phyloP scores from a whole-genome alignment of 2,329 filamentous ascomycete species.

The Apiospora aurea region DNA sequence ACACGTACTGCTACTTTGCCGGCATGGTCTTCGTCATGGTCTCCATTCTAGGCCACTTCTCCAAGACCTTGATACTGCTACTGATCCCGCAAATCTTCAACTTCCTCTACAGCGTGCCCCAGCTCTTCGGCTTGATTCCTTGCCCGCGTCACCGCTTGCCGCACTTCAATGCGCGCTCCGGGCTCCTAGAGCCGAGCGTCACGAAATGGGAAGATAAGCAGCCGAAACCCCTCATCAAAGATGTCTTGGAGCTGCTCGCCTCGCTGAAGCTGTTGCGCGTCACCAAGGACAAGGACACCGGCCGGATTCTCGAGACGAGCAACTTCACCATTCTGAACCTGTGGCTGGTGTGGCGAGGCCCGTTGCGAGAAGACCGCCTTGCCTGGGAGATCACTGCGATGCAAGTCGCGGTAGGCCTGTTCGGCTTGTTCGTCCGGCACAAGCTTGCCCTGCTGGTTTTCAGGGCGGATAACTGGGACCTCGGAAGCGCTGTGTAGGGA shows the following conservation, averaged over 20 bases:
- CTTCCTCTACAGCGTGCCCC: slow-evolving; percentile 91
- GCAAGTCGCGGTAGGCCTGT: slow-evolving; percentile 77
- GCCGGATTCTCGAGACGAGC: slow-evolving; percentile 77
- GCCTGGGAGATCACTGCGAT: slow-evolving; percentile 81
- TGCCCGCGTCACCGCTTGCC: slow-evolving; percentile 94
- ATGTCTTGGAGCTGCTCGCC: slow-evolving; percentile 72
- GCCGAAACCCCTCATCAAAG: slow-evolving; percentile 68
- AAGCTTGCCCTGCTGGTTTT: slow-evolving; percentile 87
- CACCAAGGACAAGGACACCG: slow-evolving; percentile 66
- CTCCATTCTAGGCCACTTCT: slow-evolving; percentile 96
- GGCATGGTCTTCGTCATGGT: slow-evolving; percentile 99
- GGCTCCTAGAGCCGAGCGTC: slow-evolving; percentile 84
- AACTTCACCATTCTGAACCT: slow-evolving; percentile 96
- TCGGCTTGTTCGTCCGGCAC: slow-evolving; percentile 86
- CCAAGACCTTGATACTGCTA: slow-evolving; percentile 91
- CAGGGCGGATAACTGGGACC: slow-evolving; percentile 80
- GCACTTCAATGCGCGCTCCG: slow-evolving; percentile 83
- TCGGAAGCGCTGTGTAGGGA: slow-evolving; percentile 39
- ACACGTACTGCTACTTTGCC: slow-evolving; percentile 99
- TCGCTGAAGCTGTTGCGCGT: slow-evolving; percentile 73
- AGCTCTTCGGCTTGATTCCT: slow-evolving; percentile 87
- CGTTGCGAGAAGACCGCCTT: slow-evolving; percentile 84
- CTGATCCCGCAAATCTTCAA: slow-evolving; percentile 96
- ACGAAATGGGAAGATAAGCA: slow-evolving; percentile 78
- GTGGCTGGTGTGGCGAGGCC: slow-evolving; percentile 95